These are phyloP conservation scores for Hypoxylon fuscum DNA, from an alignment of 495 filamentous ascomycete genomes.

Conservation along the genomic window DNA sequence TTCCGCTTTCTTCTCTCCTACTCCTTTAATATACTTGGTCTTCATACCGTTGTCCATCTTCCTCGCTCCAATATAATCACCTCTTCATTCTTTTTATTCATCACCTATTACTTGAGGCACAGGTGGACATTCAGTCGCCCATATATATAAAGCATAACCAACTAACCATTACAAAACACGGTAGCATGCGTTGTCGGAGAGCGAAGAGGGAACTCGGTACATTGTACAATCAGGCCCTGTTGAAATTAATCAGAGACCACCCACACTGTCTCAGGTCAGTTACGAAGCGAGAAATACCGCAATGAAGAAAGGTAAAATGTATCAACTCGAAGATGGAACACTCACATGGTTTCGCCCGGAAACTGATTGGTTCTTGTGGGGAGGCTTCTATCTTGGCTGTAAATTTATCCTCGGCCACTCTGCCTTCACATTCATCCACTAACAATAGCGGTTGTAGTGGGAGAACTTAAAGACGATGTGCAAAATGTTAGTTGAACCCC, in stretches of 20 bases:
- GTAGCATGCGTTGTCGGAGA: neutral
- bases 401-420: neutral
- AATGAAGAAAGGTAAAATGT: neutral
- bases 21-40: no score
- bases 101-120: no score
- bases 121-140: no score
- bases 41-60: no score
- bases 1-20: no score
- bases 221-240: neutral
- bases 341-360: slow-evolving; percentile 11
- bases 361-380: slow-evolving; percentile 11
- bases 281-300: neutral
- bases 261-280: slow-evolving; percentile 11
- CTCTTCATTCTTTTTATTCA: no score
- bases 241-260: neutral
- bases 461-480: neutral
- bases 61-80: neutral
- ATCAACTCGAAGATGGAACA: neutral
- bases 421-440: neutral
- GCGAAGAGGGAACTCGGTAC: neutral
- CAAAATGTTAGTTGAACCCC: neutral
- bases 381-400: neutral
- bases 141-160: neutral
- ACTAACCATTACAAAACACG: neutral
- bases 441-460: slow-evolving; percentile 11